Evolutionary conservation across 306 rosid species (phyloP), one percentile per base, ranked within the genome.

Genomic region (Trifolium dubium): DNA sequence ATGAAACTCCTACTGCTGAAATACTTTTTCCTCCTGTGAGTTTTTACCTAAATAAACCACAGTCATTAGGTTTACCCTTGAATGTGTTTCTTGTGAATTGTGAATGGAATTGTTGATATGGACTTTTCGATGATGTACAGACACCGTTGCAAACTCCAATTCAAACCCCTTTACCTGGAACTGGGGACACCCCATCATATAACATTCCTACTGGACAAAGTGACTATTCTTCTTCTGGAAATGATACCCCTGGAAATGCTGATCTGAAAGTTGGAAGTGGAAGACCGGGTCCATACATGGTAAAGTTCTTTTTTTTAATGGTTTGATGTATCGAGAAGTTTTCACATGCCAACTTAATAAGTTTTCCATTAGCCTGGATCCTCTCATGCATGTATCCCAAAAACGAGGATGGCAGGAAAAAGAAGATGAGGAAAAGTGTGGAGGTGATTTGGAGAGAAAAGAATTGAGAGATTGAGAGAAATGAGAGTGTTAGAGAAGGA

Each of bases 1-100:
- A 88, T 31, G 99, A 95, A 81, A 95, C 99, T 81, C 99, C 99
- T 18, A 95, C 99, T 3, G 97, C 98, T 35, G 99, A 95, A 15
- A 85, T 95, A 59, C 93, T 95, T 69, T 95, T 95, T 4, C 99
- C 99, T 47, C 97, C 99, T 35, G 99, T 92, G 88, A 89, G 97
- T 86, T 68, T 77, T 28, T 23, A 10, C 40, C 15, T 29, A 4
- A 74, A 17, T 29, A 4, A 74, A 17, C 51, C 34, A 0, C 58
- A 12, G 10, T 37, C 51, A 31, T 29, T n/a, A 58, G 29, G 58
- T 68, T 34, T 49, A 2, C 29, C 3, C 40, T 2, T 35, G 9
- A 11, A 41, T 73, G 13, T 51, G 35, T 50, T 47, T 51, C 19
- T 60, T 15, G 3, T 34, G 53, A 74, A 51, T 32, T 32, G 8